Evolutionary conservation across 1,139 yeast genomes (phyloP), one percentile per base, ranked within the genome.

Genomic region (Hanseniaspora gamundiae): DNA sequence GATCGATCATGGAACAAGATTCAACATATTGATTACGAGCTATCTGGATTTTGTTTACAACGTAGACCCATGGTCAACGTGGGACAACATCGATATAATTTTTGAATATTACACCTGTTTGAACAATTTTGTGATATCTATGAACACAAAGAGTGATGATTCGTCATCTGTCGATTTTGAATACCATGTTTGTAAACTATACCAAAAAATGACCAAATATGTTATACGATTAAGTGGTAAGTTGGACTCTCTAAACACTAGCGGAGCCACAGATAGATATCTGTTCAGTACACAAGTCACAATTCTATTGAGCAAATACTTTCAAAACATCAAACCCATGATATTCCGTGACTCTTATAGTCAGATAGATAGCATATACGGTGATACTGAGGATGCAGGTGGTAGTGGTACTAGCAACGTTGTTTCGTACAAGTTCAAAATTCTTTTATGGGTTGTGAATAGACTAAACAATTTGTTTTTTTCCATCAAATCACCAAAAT

Each of bases 61-160:
- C 44, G 51, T 59, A 5, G 51, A 58, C 43, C 64, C 64, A 5
- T 60, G 62, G 61, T 58, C 62, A 1, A 30, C 49, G 16, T 56
- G 58, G 57, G 52, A 51, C 14, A 58, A 60, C 41, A 51, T 54
- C 33, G 62, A 58, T 42, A 40, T 57, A 24, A 50, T 60, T 17
- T 57, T 58, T 41, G 50, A 53, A 28, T 57, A 49, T 43, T 59
- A 58, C 42, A 52, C 56, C 36, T 55, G 55, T 43, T 42, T 60
- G 36, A 54, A 49, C 36, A 58, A 54, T 42, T 59, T 62, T 40
- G 41, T 60, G 5, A 43, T 57, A 35, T 55, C 57, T 39, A 62
- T 59, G 38, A 24, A 7, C 28, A 36, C 14, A 4, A 36, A 11
- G n/a, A 14, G 17, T 29, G 6, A 6, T 7, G 14, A 29, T n/a